These are phyloP conservation scores for Achaetomium macrosporum DNA, from an alignment of 2,329 filamentous ascomycete genomes.

Conservation along the genomic window DNA sequence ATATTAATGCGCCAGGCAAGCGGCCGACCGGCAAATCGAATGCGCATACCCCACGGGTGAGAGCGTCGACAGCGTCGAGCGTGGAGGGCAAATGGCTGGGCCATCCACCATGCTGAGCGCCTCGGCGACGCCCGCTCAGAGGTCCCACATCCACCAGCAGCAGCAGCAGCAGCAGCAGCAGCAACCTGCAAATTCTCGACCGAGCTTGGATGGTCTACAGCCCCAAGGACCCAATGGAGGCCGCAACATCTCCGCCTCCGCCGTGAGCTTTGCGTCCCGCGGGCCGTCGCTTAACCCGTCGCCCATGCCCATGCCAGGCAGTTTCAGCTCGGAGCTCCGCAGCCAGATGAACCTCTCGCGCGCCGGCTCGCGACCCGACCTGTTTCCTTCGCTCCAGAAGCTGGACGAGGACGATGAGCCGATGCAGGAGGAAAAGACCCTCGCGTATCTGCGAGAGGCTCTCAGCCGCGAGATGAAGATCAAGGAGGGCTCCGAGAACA, in stretches of 20 bases:
- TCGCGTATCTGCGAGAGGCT: constrained; percentile 71
- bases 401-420: constrained; percentile 47
- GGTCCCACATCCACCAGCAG: constrained; percentile 37
- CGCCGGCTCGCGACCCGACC: constrained; percentile 52
- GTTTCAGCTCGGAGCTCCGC: constrained; percentile 83
- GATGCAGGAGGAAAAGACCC: constrained; percentile 68
- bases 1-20: constrained; percentile 10
- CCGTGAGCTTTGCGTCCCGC: constrained; percentile 59
- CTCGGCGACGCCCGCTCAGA: constrained; percentile 50
- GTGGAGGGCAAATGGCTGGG: constrained; percentile 33
- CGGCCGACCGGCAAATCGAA: constrained; percentile 22
- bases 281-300: constrained; percentile 65
- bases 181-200: constrained; percentile 29
- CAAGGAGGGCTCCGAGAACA: constrained; percentile 94
- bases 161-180: constrained; percentile 6
- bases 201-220: constrained; percentile 47
- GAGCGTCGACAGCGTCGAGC: constrained; percentile 24
- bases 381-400: constrained; percentile 46
- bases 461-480: constrained; percentile 97
- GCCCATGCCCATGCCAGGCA: constrained; percentile 66
- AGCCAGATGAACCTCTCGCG: constrained; percentile 63
- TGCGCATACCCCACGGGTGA: constrained; percentile 19
- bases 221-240: constrained; percentile 36
- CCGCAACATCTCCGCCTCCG: constrained; percentile 47
- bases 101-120: constrained; percentile 45